Evolutionary conservation across 2,329 filamentous ascomycete genomes (phyloP), one percentile per base, ranked within the genome.

Genomic region (Neoarthrinium moseri): DNA sequence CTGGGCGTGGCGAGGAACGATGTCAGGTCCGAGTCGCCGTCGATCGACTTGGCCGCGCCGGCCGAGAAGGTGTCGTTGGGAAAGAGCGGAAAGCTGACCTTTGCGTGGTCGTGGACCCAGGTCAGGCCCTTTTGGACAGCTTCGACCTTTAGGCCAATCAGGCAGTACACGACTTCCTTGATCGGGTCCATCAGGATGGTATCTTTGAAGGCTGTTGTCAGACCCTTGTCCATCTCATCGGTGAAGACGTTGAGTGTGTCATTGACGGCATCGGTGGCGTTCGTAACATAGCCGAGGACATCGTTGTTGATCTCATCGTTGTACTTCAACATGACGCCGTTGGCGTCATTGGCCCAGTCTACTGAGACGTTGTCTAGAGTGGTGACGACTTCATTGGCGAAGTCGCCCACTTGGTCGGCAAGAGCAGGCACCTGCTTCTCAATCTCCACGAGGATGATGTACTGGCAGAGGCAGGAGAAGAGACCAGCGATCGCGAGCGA

Each of bases 51-150:
- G 24, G 81, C 72, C 46, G 91, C 88, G 33, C 91, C 91, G 43
- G 85, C 71, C 48, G 89, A 92, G 69, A 97, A 95, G 1, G 87
- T 88, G 62, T 96, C 79, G 57, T 89, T 86, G 21, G 81, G 75
- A 50, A 97, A 83, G 43, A 80, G 68, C 0, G 94, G 94, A 56
- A 99, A 86, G 49, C 81, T 73, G 56, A 99, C 78, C 51, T 94
- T 81, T 4, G 94, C 90, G 62, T 97, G 74, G 55, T 97, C 86
- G 58, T 88, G 81, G 10, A 96, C 87, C 92, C 92, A 99, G 1
- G 89, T 95, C n/a, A 97, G 76, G 11, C 87, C 94, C 60, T 87
- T 86, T 64, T 97, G 83, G 53, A 99, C 82, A 18, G 84, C 80
- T 54, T 88, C 83, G 51, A 97, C 78, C 72, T 97, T 97, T 60